These are phyloP conservation scores for Amylocystis lapponica DNA, from an alignment of 768 basidiomycete genomes.

Conservation along the genomic window DNA sequence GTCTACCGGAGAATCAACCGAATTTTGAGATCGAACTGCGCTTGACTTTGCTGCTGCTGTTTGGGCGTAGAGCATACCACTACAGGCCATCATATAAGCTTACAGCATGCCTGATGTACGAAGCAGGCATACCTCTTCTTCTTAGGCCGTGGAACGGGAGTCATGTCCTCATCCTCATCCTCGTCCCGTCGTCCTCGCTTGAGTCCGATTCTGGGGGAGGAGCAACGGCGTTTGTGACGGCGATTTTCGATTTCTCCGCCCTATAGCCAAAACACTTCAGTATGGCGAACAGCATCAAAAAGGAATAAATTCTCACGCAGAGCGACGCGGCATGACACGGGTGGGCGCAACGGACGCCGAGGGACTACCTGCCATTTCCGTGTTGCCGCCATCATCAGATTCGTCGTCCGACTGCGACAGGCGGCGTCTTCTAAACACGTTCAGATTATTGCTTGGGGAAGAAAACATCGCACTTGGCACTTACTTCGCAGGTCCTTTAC, in stretches of 20 bases:
- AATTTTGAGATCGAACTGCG: slow-evolving; percentile 37
- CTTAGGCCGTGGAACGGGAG: too few species aligned
- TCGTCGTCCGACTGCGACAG: slow-evolving; percentile 48
- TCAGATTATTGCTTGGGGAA: too few species aligned
- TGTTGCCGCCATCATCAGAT: slow-evolving; percentile 33
- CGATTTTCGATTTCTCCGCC: slow-evolving; percentile 28
- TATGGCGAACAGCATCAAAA: too few species aligned
- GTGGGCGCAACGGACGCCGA: slow-evolving; percentile 37
- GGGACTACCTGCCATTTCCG: slow-evolving; percentile 26
- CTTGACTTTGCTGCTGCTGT: too few species aligned
- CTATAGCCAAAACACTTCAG: slow-evolving; percentile 11
- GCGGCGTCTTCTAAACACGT: slow-evolving; percentile 41
- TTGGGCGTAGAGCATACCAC: too few species aligned
- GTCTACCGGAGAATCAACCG: slow-evolving; percentile 42
- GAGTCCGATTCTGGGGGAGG: slow-evolving; percentile 19
- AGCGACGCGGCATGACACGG: slow-evolving; percentile 49
- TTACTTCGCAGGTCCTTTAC: slow-evolving; percentile 30
- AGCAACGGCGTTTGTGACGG: slow-evolving; percentile 12
- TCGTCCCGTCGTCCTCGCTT: slow-evolving; percentile 34
- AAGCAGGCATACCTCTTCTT: too few species aligned
- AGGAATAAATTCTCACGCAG: slow-evolving; percentile 42
- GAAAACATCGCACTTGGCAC: slow-evolving; percentile 27
- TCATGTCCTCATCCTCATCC: slow-evolving; percentile 16
- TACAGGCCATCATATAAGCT: slow-evolving; percentile 14
- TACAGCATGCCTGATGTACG: too few species aligned